Evolutionary conservation across 805 yeast species (phyloP).

Genomic region (Ogataea siamensis): DNA sequence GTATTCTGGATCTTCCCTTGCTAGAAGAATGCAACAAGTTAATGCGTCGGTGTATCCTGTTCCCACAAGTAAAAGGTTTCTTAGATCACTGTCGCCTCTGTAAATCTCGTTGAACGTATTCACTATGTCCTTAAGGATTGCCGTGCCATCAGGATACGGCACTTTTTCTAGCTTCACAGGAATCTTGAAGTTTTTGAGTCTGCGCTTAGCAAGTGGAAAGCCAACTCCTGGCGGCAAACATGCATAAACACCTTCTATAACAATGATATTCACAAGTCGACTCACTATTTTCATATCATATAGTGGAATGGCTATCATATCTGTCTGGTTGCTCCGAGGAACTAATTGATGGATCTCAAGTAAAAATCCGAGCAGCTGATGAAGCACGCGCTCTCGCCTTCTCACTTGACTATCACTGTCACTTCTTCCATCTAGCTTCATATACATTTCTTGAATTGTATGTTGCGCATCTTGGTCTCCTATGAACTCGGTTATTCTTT

Average conservation of each 20-base stretch:
- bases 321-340: slow-evolving; percentile 28
- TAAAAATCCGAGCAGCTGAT: slow-evolving; percentile 38
- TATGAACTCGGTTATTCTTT: slow-evolving; percentile 23
- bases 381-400: slow-evolving; percentile 31
- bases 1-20: slow-evolving; percentile 6
- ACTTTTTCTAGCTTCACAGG: slow-evolving; percentile 26
- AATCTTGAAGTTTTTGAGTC: slow-evolving; percentile 46
- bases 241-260: slow-evolving; percentile 71
- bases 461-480: slow-evolving; percentile 5
- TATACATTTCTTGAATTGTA: slow-evolving; percentile 13
- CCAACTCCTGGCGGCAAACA: slow-evolving; percentile 56
- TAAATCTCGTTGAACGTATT: slow-evolving; percentile 37
- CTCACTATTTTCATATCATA: slow-evolving; percentile 82
- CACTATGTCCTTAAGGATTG: slow-evolving; percentile 28
- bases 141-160: slow-evolving; percentile 16
- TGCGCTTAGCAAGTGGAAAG: slow-evolving; percentile 60
- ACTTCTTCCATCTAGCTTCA: slow-evolving; percentile 1
- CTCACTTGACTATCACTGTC: slow-evolving; percentile 1
- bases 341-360: slow-evolving; percentile 40
- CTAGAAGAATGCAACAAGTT: slow-evolving; percentile 45
- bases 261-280: slow-evolving; percentile 57
- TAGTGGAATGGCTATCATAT: slow-evolving; percentile 64
- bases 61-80: slow-evolving; percentile 56
- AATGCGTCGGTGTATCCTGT: slow-evolving; percentile 64
- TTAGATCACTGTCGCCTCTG: slow-evolving; percentile 45